Evolutionary conservation across 2,329 filamentous ascomycete genomes (phyloP).

Genomic region (Arthroderma uncinatum): DNA sequence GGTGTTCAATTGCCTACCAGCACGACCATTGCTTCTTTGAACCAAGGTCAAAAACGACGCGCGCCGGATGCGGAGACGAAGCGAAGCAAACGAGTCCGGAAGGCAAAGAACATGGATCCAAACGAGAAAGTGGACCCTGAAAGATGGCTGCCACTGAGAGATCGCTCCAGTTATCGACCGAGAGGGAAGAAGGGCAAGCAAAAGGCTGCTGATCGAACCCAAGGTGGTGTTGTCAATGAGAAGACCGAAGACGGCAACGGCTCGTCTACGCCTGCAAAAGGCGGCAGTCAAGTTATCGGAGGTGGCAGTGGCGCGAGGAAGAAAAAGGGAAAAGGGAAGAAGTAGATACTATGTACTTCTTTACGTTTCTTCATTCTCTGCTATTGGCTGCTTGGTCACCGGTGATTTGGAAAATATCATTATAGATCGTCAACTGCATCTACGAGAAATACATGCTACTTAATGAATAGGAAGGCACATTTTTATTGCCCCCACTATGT

Average conservation of each 20-base stretch:
- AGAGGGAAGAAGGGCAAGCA: slow-evolving; percentile 90
- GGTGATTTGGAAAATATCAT: neutral
- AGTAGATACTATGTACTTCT: neutral
- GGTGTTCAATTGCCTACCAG: slow-evolving; percentile 28
- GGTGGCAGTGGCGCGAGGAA: slow-evolving; percentile 31
- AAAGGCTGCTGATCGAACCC: slow-evolving; percentile 64
- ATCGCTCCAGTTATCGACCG: slow-evolving; percentile 76
- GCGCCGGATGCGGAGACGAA: slow-evolving; percentile 19
- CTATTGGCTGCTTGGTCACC: neutral
- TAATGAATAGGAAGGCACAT: neutral
- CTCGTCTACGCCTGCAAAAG: slow-evolving; percentile 21
- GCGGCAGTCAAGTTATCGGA: slow-evolving; percentile 27
- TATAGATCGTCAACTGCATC: neutral
- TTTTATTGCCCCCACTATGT: neutral
- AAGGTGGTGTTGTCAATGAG: slow-evolving; percentile 71
- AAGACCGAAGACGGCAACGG: slow-evolving; percentile 47
- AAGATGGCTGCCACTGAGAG: slow-evolving; percentile 81
- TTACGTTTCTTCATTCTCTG: neutral
- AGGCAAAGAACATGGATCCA: slow-evolving; percentile 49
- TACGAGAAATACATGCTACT: neutral
- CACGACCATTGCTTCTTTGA: slow-evolving; percentile 20
- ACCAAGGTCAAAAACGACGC: slow-evolving; percentile 29
- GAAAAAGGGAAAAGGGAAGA: slow-evolving; percentile 38
- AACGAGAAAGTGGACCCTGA: slow-evolving; percentile 77
- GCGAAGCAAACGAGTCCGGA: slow-evolving; percentile 34